These are phyloP conservation scores for Chaetomiaceae sp. DNA, from an alignment of 2,329 filamentous ascomycete species.

Conservation along the genomic window DNA sequence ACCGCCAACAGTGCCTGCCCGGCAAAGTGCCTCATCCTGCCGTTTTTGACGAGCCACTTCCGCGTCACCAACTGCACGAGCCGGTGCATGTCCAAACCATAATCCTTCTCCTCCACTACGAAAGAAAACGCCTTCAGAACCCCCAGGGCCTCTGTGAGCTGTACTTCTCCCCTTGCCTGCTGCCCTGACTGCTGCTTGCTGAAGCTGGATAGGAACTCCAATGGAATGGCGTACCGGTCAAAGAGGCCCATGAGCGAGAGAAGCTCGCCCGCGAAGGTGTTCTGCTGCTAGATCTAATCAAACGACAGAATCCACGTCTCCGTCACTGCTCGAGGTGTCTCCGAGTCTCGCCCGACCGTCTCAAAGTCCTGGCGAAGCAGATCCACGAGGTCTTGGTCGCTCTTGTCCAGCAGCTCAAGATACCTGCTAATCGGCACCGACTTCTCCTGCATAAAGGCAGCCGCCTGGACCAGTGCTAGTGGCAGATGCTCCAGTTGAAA, in stretches of 20 bases:
- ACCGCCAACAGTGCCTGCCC: conserved; percentile 24
- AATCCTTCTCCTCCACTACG: conserved; percentile 14
- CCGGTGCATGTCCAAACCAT: conserved; percentile 31
- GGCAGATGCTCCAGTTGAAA: not conserved
- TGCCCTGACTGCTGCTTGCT: not conserved
- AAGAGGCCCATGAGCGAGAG: conserved; percentile 33
- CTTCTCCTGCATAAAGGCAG: not conserved
- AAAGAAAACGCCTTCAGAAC: conserved; percentile 33
- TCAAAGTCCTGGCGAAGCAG: conserved; percentile 33
- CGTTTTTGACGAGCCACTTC: conserved; percentile 28
- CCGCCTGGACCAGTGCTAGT: not conserved
- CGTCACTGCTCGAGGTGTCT: conserved; percentile 28
- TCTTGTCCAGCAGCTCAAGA: conserved; percentile 28
- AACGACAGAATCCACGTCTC: conserved; percentile 36
- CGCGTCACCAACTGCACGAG: conserved; percentile 34
- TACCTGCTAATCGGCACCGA: conserved; percentile 13
- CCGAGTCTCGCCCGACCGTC: no score
- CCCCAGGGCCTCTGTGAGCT: conserved; percentile 22
- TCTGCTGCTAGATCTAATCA: conserved; percentile 29
- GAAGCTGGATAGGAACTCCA: conserved; percentile 24
- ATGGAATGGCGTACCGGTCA: conserved; percentile 31
- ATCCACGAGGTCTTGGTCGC: conserved; percentile 21
- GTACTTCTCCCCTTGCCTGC: not conserved
- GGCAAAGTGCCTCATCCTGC: not conserved
- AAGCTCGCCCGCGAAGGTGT: conserved; percentile 28